Percentiles rank a stretch among this genome's conserved stretches.
Evolutionary conservation across 805 yeast species (phyloP).

Genomic region (Yamadazyma insecticola): DNA sequence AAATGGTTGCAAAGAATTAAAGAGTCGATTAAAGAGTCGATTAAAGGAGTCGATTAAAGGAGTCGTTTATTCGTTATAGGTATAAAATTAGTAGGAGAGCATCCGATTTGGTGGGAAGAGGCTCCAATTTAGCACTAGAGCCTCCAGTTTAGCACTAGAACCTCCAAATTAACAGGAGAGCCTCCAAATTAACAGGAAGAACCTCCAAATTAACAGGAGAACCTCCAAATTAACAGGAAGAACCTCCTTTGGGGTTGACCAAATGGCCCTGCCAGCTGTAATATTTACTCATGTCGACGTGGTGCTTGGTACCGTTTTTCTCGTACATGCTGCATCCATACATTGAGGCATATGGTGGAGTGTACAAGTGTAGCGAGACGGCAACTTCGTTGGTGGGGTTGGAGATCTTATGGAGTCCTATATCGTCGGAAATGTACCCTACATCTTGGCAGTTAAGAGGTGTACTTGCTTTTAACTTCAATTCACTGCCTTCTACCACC

Average conservation of each 20-base stretch:
- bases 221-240: slow-evolving; percentile 5
- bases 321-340: slow-evolving; percentile 53
- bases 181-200: no score
- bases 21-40: no score
- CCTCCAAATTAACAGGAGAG: no score
- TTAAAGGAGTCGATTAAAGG: no score
- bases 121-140: no score
- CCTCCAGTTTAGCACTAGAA: no score
- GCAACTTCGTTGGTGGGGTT: slow-evolving; percentile 44
- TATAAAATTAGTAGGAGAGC: no score
- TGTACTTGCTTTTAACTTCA: slow-evolving; percentile 23
- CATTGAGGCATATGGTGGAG: slow-evolving; percentile 70
- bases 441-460: slow-evolving; percentile 40
- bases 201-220: no score
- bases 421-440: slow-evolving; percentile 59
- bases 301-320: slow-evolving; percentile 45
- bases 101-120: no score
- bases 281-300: slow-evolving; percentile 54
- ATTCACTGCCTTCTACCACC: slow-evolving; percentile 18
- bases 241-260: slow-evolving; percentile 5
- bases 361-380: slow-evolving; percentile 65
- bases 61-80: no score
- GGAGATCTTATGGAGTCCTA: slow-evolving; percentile 62
- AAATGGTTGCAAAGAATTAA: no score
- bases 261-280: slow-evolving; percentile 56